Conservation (phyloP, 1,284 basidiomycete genomes). For the Cutaneotrichosporon mucoides region DNA sequence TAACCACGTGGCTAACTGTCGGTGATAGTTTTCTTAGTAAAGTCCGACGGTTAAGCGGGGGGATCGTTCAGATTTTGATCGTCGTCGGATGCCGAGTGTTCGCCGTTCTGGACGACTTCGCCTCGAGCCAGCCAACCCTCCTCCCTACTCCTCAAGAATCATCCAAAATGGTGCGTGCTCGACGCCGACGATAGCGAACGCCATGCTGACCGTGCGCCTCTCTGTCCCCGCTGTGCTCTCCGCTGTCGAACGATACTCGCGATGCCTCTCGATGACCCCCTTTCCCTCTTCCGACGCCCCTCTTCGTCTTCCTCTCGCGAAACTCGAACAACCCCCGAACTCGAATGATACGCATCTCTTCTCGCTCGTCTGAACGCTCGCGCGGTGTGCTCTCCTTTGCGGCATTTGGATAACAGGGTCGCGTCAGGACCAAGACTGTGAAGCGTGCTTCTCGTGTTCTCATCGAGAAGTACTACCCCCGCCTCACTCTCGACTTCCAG, state of each 20-base stretch:
- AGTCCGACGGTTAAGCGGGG: no score
- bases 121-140: slow-evolving; percentile 1
- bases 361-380: background rate
- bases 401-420: slow-evolving; percentile 62
- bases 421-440: slow-evolving; percentile 99
- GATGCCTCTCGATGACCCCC: background rate
- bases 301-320: background rate
- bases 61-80: no score
- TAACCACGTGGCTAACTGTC: no score
- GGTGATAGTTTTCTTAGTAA: no score
- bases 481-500: slow-evolving; percentile 93
- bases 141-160: slow-evolving; percentile 17
- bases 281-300: background rate
- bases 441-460: slow-evolving; percentile 98
- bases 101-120: background rate
- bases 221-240: background rate
- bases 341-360: no score
- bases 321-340: background rate
- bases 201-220: slow-evolving; percentile 9
- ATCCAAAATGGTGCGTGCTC: slow-evolving; percentile 19
- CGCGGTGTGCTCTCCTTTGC: background rate
- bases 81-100: no score
- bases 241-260: background rate
- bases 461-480: slow-evolving; percentile 99
- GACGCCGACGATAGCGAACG: background rate